Evolutionary conservation across 176 grass and related monocot genomes (phyloP), one percentile per base, ranked within the genome.

Genomic region (Lolium multiflorum): DNA sequence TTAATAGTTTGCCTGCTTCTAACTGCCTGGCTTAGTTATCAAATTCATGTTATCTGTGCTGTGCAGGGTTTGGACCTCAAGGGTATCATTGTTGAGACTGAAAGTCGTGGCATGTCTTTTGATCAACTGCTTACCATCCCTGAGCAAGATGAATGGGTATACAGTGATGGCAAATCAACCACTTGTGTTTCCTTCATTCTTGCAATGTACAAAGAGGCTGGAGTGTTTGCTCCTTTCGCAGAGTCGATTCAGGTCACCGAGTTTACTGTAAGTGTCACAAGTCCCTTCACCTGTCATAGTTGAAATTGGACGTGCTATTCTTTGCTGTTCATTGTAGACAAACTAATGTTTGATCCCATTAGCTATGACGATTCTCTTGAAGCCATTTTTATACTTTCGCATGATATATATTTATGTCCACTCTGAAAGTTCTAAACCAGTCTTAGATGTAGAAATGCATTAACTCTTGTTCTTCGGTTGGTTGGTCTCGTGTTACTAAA

Each of bases 91-190:
- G 59, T 89, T 26, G 96, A 98, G 81, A 94, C 93, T 11, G 93
- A 98, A 87, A 95, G 68, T 38, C 93, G 90, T 3, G 96, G 96
- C 21, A 98, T 98, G 96, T 94, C 85, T 81, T 98, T 98, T 47
- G 96, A 98, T 76, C 96, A 98, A 51, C 90, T 98, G 82, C 91
- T 98, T 59, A 92, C 91, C 77, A 94, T 95, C 66, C 96, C 96
- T 20, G 96, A 98, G 74, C 90, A 95, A 92, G 96, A 98, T 37
- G 96, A 98, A 83, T 98, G 96, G 96, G 79, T 92, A 16, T 98
- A 98, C 59, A 98, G 93, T 84, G 96, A 98, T 88, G 96, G 96
- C 17, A 95, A 98, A 92, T 98, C 97, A 86, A 98, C 97, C 4
- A 98, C 92, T 31, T 96, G 94, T 77, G 97, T 98, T 61, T 90